phyloP scores from a whole-genome alignment of 1,139 yeast species.

The Magnusiomyces starmeri region DNA sequence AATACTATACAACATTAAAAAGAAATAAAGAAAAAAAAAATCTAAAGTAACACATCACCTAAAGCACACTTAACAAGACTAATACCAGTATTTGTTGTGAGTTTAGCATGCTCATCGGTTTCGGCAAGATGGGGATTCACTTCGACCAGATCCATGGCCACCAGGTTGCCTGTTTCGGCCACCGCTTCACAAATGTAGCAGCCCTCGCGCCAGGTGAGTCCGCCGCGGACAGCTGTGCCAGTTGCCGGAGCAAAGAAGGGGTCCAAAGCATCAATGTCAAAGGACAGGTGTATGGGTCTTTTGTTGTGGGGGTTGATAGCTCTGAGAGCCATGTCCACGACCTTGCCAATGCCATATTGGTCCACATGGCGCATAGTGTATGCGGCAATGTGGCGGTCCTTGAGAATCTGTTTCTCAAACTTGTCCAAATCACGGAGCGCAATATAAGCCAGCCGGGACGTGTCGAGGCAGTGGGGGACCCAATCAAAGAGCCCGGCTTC shows the following conservation, averaged over 20 bases:
- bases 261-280: constrained; percentile 95
- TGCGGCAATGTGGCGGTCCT: constrained; percentile 69
- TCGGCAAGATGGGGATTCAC: constrained; percentile 88
- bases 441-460: constrained; percentile 77
- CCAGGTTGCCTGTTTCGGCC: constrained; percentile 79
- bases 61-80: constrained; percentile 90
- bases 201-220: constrained; percentile 89
- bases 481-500: constrained; percentile 47
- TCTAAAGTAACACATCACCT: constrained; percentile 76
- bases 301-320: constrained; percentile 67
- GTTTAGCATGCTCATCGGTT: constrained; percentile 64
- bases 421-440: constrained; percentile 91
- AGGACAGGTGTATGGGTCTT: constrained; percentile 78
- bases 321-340: constrained; percentile 84
- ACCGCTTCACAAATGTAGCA: constrained; percentile 85
- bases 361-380: constrained; percentile 95
- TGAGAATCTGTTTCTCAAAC: constrained; percentile 71
- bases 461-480: constrained; percentile 67
- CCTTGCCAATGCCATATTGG: constrained; percentile 85
- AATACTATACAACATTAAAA: constrained; percentile 6
- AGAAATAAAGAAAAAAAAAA: background rate
- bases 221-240: constrained; percentile 97
- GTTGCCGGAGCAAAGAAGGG: constrained; percentile 94
- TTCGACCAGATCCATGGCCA: constrained; percentile 87
- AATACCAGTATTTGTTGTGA: constrained; percentile 84